phyloP scores from a whole-genome alignment of 768 basidiomycete species.

The Lactifluus subvellereus region DNA sequence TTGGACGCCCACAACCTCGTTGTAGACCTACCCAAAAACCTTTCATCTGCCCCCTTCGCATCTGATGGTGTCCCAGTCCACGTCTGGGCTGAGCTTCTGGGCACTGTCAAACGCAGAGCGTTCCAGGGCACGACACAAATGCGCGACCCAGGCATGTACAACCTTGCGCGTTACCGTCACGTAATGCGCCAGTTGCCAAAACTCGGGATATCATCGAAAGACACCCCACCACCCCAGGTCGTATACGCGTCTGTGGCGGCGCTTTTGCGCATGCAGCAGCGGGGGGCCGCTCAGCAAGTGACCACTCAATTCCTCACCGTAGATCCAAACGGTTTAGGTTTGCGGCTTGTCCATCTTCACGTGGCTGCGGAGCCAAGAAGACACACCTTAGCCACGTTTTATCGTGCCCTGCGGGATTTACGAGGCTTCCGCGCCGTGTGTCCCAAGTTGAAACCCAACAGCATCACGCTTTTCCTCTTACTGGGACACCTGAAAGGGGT shows the following conservation, averaged over 20 bases:
- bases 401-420: constrained; percentile 23
- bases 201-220: not conserved
- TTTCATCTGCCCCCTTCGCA: constrained; percentile 2
- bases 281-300: constrained; percentile 11
- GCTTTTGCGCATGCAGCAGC: constrained; percentile 21
- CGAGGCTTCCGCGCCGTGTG: constrained; percentile 33
- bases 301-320: constrained; percentile 9
- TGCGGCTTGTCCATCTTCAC: constrained; percentile 21
- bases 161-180: constrained; percentile 11
- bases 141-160: constrained; percentile 18
- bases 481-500: constrained; percentile 46
- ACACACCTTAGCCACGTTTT: constrained; percentile 1
- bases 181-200: constrained; percentile 15
- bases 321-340: constrained; percentile 5
- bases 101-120: constrained; percentile 37
- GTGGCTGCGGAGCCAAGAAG: constrained; percentile 8
- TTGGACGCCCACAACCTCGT: constrained; percentile 44
- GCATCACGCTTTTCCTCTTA: constrained; percentile 54
- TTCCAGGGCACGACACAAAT: constrained; percentile 23
- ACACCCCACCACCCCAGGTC: constrained; percentile 7
- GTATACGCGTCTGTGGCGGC: constrained; percentile 13
- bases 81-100: constrained; percentile 61
- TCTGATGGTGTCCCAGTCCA: constrained; percentile 33
- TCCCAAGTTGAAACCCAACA: constrained; percentile 47
- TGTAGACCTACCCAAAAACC: not conserved